Conservation (phyloP, 768 basidiomycete genomes). For the Rhodosporidiobolus odoratus region DNA sequence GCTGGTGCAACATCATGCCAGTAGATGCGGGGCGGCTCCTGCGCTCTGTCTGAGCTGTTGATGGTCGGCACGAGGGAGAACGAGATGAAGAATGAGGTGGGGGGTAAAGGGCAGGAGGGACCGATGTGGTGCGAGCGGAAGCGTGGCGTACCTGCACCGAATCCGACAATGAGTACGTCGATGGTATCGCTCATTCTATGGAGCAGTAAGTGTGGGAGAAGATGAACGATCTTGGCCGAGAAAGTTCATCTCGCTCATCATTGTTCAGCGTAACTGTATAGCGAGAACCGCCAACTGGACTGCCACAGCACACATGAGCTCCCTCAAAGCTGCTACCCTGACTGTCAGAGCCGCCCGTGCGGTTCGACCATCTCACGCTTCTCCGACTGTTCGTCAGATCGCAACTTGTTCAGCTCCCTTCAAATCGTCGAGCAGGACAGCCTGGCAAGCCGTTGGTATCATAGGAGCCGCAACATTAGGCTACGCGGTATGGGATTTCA, state of each 20-base stretch:
- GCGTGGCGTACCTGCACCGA: slow-evolving; percentile 7
- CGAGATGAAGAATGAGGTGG: not conserved
- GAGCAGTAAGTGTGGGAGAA: not conserved
- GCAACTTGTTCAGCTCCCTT: not conserved
- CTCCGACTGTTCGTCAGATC: not conserved
- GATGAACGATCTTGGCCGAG: not conserved
- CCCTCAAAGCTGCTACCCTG: not conserved
- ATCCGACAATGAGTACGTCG: slow-evolving; percentile 19
- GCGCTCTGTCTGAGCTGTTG: not conserved
- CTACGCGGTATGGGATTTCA: slow-evolving; percentile 1
- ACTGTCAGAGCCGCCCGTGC: not conserved
- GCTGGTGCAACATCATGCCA: too few species aligned
- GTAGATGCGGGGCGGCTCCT: too few species aligned
- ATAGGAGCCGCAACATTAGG: not conserved
- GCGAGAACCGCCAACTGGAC: too few species aligned
- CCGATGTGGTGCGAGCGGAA: not conserved
- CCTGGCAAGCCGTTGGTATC: not conserved
- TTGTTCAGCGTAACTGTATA: too few species aligned
- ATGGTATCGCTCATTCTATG: slow-evolving; percentile 6
- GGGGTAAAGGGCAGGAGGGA: not conserved
- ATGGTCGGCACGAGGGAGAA: not conserved
- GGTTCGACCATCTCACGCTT: not conserved
- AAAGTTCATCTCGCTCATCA: not conserved
- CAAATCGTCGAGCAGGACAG: not conserved
- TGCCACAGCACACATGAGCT: not conserved